phyloP scores from a whole-genome alignment of 495 filamentous ascomycete species.

The Penicillium longicatenatum region DNA sequence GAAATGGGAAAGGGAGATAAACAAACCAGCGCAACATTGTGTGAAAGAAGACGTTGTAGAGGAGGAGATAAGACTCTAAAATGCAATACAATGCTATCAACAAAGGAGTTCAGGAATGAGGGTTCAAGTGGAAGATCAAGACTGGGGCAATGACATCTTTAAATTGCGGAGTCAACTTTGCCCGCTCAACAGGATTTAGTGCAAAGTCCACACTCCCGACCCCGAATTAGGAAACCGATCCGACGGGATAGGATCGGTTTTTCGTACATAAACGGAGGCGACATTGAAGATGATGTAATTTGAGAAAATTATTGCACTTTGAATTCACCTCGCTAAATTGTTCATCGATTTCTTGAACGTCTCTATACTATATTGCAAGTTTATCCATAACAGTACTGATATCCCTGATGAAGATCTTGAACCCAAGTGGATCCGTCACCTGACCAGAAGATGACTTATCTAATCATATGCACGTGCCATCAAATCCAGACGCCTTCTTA shows the following conservation, averaged over 20 bases:
- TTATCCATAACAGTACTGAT: neutral
- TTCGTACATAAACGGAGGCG: neutral
- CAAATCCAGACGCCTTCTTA: neutral
- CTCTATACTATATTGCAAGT: neutral
- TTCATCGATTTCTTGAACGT: neutral
- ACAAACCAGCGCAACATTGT: slow-evolving; percentile 51
- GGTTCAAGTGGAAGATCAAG: neutral
- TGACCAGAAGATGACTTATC: neutral
- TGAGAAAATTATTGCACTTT: neutral
- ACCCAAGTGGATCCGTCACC: neutral
- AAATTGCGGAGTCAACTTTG: slow-evolving; percentile 32
- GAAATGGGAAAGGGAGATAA: neutral
- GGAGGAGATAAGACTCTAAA: slow-evolving; percentile 5
- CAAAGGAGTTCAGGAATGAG: neutral
- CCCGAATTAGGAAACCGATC: neutral
- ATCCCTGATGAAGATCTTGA: neutral
- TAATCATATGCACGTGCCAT: slow-evolving; percentile 21
- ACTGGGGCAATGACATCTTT: slow-evolving; percentile 23
- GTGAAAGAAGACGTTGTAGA: slow-evolving; percentile 5
- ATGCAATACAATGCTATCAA: neutral
- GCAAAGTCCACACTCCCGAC: slow-evolving; percentile 5
- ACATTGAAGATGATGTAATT: neutral
- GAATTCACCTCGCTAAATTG: neutral
- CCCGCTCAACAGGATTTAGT: slow-evolving; percentile 8
- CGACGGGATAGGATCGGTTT: neutral